Evolutionary conservation across 345 rosid species (phyloP).

Genomic region (Moricandia moricandioides): DNA sequence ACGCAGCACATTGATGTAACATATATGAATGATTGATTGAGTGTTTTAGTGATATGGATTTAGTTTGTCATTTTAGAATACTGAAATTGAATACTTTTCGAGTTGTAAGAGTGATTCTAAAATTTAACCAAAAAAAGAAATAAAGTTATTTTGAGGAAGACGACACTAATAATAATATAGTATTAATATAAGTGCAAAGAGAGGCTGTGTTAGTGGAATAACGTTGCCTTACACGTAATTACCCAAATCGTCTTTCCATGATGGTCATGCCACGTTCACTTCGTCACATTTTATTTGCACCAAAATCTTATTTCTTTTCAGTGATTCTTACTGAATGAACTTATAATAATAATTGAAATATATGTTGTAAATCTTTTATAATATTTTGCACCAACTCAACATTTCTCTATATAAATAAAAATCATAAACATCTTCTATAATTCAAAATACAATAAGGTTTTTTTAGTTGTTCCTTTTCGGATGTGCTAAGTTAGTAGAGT

Average conservation of each 20-base stretch:
- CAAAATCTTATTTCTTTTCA: too few relatives aligned
- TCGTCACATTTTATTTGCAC: constrained; percentile 10
- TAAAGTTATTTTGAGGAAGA: constrained; percentile 17
- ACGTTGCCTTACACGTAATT: constrained; percentile 47
- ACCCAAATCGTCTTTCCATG: constrained; percentile 24
- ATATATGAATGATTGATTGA: constrained; percentile 13
- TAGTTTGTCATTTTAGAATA: constrained; percentile 13
- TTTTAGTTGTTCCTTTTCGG: neutral
- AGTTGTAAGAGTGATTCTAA: neutral
- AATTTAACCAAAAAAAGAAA: constrained; percentile 1
- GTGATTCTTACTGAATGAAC: neutral
- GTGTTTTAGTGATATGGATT: neutral
- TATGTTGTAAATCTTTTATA: neutral
- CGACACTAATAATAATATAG: constrained; percentile 2
- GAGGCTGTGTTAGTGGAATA: constrained; percentile 37
- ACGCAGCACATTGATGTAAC: constrained; percentile 5
- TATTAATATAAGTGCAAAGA: constrained; percentile 16
- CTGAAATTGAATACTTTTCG: constrained; percentile 2
- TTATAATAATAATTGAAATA: neutral
- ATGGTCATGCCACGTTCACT: constrained; percentile 42
- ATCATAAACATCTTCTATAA: neutral
- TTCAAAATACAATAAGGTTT: neutral
- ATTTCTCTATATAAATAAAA: neutral
- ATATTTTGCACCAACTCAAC: neutral
- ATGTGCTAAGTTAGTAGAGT: constrained; percentile 2